Base-by-base conservation (phyloP, 176 grass and related monocot genomes). In the Zoysia japonica region DNA sequence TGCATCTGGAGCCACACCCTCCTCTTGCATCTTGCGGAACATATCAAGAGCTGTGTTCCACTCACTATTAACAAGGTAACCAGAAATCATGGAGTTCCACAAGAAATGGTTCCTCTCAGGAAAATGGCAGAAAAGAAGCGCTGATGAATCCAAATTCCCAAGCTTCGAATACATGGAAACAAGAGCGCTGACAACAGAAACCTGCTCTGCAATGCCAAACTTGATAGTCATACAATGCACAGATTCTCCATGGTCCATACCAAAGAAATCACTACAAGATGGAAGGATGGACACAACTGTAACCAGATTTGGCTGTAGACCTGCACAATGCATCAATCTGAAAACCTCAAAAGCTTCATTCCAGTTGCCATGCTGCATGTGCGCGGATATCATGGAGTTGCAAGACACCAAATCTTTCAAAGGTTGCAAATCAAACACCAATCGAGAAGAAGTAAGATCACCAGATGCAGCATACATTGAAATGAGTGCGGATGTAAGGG, bases 51-150 rank as follows among this genome's bases (percentile, higher is more conserved):
- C 85, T 67, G 57, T 70, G 38, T 54, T 50, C 82, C 85, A 86
- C 10, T 77, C n/a, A 5, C 61, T 71, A 45, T 93, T 93, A 49
- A 76, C 53, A 78, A 88, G 79, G 80, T 86, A 88, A 49, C 88
- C 91, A 68, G 88, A 93, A 71, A 93, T 90, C 76, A 93, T 80
- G 47, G 85, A 90, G 56, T 93, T 93, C 80, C 82, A 93, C 82
- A 88, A 47, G n/a, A 93, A 76, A 74, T 77, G 17, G 75, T 47
- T 88, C 68, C 86, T 90, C 72, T 47, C 8, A 0, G 79, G 64
- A 70, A 45, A 43, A 36, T 16, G 6, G 48, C 11, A 49, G 62
- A 93, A 90, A 76, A 90, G 66, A 12, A 76, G 79, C 9, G 68
- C 41, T 20, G 91, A 79, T 74, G 85, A 83, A 74, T 85, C 85